Evolutionary conservation across 83 land plant genomes (phyloP).

Genomic region (Picea abies): DNA sequence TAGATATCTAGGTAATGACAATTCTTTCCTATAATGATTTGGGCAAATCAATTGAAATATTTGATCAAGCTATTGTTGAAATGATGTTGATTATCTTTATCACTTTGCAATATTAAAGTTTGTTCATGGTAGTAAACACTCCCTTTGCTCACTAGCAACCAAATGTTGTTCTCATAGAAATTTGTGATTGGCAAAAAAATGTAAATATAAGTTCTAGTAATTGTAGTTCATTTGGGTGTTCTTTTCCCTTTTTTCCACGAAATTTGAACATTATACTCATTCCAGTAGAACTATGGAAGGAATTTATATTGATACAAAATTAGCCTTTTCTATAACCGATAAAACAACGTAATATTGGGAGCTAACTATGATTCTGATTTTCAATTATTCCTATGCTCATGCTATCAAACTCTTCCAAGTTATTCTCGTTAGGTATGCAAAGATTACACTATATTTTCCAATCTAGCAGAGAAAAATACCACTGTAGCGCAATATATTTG

Average conservation of each 20-base stretch:
- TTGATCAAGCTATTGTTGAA: conserved; percentile 48
- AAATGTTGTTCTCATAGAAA: neutral
- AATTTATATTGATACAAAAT: too few species aligned
- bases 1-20: conserved; percentile 62
- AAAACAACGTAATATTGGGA: too few species aligned
- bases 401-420: too few species aligned
- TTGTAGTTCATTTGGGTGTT: neutral
- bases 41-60: conserved; percentile 43
- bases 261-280: neutral
- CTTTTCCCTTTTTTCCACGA: neutral
- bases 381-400: too few species aligned
- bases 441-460: too few species aligned
- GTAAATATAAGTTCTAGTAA: too few species aligned
- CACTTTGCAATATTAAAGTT: conserved; percentile 77
- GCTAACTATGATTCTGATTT: too few species aligned
- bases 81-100: conserved; percentile 73
- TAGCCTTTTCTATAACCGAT: too few species aligned
- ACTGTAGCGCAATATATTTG: too few species aligned
- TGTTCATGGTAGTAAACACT: conserved; percentile 52
- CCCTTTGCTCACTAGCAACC: neutral
- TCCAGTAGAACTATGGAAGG: neutral
- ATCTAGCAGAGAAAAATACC: too few species aligned
- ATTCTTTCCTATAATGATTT: conserved; percentile 83
- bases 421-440: too few species aligned
- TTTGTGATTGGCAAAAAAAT: neutral